Base-by-base conservation (phyloP, 2,329 filamentous ascomycete species). In the Truncatella angustata region DNA sequence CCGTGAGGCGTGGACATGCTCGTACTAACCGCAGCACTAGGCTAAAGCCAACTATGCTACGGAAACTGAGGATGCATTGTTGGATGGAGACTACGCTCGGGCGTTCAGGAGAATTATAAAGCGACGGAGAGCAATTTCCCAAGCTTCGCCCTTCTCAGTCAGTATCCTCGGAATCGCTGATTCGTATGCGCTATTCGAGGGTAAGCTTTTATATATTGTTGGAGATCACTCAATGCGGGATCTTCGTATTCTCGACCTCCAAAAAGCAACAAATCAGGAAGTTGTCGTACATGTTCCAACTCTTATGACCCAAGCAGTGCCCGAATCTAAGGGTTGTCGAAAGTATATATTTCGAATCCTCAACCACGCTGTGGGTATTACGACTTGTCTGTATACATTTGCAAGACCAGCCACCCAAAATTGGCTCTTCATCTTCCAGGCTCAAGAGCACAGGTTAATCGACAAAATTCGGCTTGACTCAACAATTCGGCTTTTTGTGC, bases 201-300 rank as follows among this genome's bases (percentile, higher is more conserved):
- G 87, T 5, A 74, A 81, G 10, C 69, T 91, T 14, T 89, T 86
- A 59, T 87, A 90, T 62, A 76, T 81, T 10, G 63, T 75, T 36
- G 73, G 76, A 47, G 68, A 71, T 43, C 70, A 67, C 34, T 57
- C 37, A 53, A 61, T 32, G 21, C 64, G 54, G 10, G 60, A 64
- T 45, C 73, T 91, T 23, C 79, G 81, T 3, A 66, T 90, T 23
- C 71, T 87, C 44, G 73, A 87, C 54, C 68, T 89, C 16, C 79
- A 82, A 58, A 61, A 64, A 6, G 74, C 75, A 0, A 71, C 70
- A 2, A 63, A 62, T 20, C 58, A 67, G 10, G 85, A 89, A 60
- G 68, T 76, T n/a, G 79, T 82, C 3, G 67, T 88, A 40, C 73
- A 83, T 58, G 72, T 84, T 30, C 72, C 73, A 5, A 60, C 59